Evolutionary conservation across 2,329 filamentous ascomycete genomes (phyloP).

Genomic region (Gnomoniopsis sp.): DNA sequence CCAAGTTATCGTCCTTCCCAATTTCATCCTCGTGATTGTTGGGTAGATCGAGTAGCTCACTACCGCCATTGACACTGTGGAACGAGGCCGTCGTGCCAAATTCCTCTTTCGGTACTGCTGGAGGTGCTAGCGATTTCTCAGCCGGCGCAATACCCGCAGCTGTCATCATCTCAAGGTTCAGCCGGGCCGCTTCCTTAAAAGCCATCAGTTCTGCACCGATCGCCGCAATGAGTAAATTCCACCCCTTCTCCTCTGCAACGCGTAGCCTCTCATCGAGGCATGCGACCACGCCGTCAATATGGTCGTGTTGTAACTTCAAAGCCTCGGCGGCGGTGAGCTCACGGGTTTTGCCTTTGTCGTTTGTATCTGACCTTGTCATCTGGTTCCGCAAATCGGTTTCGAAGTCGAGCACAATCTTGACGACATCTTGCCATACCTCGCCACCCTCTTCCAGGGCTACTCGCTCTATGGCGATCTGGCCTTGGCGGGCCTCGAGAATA

Average conservation of each 20-base stretch:
- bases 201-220: conserved; percentile 59
- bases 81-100: conserved; percentile 11
- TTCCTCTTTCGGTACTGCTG: conserved; percentile 10
- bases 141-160: conserved; percentile 28
- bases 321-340: conserved; percentile 32
- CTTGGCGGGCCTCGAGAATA: conserved; percentile 51
- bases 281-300: conserved; percentile 54
- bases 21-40: conserved; percentile 19
- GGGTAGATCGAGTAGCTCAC: conserved; percentile 20
- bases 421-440: conserved; percentile 61
- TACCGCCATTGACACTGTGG: conserved; percentile 25
- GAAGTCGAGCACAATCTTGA: conserved; percentile 58
- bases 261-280: conserved; percentile 53
- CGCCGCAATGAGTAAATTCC: conserved; percentile 73
- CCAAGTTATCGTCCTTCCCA: conserved; percentile 35
- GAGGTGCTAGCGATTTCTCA: conserved; percentile 16
- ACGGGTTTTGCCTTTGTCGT: conserved; percentile 28
- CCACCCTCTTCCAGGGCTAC: conserved; percentile 65
- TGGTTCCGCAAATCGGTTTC: conserved; percentile 59
- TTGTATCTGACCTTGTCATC: conserved; percentile 37
- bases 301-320: conserved; percentile 44
- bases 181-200: conserved; percentile 29
- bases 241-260: conserved; percentile 58
- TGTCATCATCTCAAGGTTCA: conserved; percentile 29
- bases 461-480: conserved; percentile 57